These are phyloP conservation scores for Ascochyta viciae-villosae DNA, from an alignment of 2,329 filamentous ascomycete genomes.

Conservation along the genomic window DNA sequence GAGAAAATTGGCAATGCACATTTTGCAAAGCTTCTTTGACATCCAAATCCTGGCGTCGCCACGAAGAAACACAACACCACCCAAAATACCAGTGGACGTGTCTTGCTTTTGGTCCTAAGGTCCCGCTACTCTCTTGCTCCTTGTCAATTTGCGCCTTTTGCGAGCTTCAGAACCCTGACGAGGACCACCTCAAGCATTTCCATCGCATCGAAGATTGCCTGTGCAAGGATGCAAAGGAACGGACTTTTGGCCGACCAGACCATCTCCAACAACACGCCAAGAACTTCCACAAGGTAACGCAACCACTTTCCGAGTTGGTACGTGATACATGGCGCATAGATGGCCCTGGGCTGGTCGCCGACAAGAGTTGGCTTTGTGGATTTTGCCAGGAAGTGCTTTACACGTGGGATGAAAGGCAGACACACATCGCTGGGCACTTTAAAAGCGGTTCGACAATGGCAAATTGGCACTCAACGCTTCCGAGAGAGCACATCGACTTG, in stretches of 20 bases:
- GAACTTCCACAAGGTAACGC: slow-evolving; percentile 39
- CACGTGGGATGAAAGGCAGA: slow-evolving; percentile 41
- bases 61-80: slow-evolving; percentile 48
- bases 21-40: slow-evolving; percentile 39
- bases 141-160: slow-evolving; percentile 41
- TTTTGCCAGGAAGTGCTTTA: slow-evolving; percentile 37
- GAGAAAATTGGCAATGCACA: slow-evolving; percentile 45
- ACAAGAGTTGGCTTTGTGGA: slow-evolving; percentile 39
- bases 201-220: slow-evolving; percentile 44
- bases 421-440: slow-evolving; percentile 44
- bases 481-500: neutral
- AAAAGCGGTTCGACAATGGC: slow-evolving; percentile 42
- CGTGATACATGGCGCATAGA: slow-evolving; percentile 41
- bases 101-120: slow-evolving; percentile 35
- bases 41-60: slow-evolving; percentile 47
- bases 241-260: slow-evolving; percentile 44
- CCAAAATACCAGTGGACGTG: slow-evolving; percentile 46
- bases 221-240: slow-evolving; percentile 32
- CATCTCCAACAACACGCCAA: slow-evolving; percentile 45
- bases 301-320: slow-evolving; percentile 28
- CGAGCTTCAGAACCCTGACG: slow-evolving; percentile 32
- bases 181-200: slow-evolving; percentile 35
- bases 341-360: slow-evolving; percentile 15
- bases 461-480: slow-evolving; percentile 23
- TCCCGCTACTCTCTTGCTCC: slow-evolving; percentile 20